These are phyloP conservation scores for Termitomyces sp. DNA, from an alignment of 768 basidiomycete genomes.

Conservation along the genomic window DNA sequence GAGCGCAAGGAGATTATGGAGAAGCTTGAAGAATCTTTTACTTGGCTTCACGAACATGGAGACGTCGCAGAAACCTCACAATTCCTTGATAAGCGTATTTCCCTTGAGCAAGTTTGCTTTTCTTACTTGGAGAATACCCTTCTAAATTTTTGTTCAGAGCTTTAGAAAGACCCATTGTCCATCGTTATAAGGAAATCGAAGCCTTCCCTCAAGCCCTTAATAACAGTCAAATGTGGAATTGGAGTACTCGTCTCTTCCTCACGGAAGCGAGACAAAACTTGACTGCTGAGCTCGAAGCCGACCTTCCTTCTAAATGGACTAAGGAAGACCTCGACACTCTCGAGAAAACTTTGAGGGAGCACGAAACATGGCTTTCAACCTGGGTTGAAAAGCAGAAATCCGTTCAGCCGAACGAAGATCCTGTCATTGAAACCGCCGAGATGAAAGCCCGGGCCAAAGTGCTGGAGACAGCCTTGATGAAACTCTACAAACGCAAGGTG, in stretches of 20 bases:
- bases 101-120: conserved; percentile 67
- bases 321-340: conserved; percentile 78
- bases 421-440: conserved; percentile 80
- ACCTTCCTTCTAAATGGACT: conserved; percentile 76
- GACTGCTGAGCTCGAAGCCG: conserved; percentile 55
- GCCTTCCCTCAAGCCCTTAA: conserved; percentile 81
- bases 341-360: conserved; percentile 70
- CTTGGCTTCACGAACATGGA: conserved; percentile 82
- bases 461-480: conserved; percentile 70
- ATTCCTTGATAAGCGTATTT: conserved; percentile 69
- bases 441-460: conserved; percentile 80
- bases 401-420: conserved; percentile 71
- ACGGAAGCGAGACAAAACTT: conserved; percentile 71
- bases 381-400: conserved; percentile 79
- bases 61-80: conserved; percentile 77
- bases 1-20: conserved; percentile 67
- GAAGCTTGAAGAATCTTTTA: conserved; percentile 66
- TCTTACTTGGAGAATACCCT: not conserved
- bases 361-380: conserved; percentile 79
- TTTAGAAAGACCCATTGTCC: conserved; percentile 76
- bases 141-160: conserved; percentile 35
- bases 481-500: conserved; percentile 60
- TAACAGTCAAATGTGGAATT: conserved; percentile 83
- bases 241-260: conserved; percentile 84
- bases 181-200: conserved; percentile 86